Conservation (phyloP, 495 filamentous ascomycete species). For the Pyrenopolyporus hunteri region DNA sequence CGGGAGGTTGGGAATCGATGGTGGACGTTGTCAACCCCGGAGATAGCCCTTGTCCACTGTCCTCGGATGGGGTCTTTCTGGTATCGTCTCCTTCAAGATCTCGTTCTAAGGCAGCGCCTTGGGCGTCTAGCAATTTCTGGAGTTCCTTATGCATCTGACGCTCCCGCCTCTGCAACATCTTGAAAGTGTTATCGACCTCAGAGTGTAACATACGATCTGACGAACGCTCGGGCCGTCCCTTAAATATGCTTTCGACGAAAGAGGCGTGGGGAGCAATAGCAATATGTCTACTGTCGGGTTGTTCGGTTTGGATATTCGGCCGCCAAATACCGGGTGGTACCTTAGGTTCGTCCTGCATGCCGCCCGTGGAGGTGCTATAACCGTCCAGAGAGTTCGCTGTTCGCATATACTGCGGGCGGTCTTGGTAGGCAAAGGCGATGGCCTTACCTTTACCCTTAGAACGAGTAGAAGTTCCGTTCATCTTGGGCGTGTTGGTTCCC, state of each 20-base stretch:
- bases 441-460: constrained; percentile 34
- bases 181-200: constrained; percentile 42
- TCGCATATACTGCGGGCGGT: constrained; percentile 15
- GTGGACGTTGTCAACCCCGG: constrained; percentile 12
- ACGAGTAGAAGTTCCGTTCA: background rate
- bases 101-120: constrained; percentile 73
- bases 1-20: constrained; percentile 13
- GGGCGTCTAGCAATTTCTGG: constrained; percentile 82
- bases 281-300: constrained; percentile 8
- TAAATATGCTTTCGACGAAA: constrained; percentile 40
- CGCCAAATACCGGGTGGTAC: constrained; percentile 33
- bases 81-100: constrained; percentile 48
- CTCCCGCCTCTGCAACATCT: constrained; percentile 57
- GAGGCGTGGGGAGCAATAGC: constrained; percentile 15
- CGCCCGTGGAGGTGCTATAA: background rate
- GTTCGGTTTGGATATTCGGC: constrained; percentile 27
- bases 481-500: background rate
- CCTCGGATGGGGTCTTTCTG: constrained; percentile 50
- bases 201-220: constrained; percentile 16
- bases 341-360: constrained; percentile 2
- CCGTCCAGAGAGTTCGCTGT: constrained; percentile 1
- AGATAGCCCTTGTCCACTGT: constrained; percentile 10
- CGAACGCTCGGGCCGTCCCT: constrained; percentile 26
- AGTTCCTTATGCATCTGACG: constrained; percentile 73
- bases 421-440: constrained; percentile 35